Percentiles rank a stretch among this genome's conserved stretches.
Conservation (phyloP, 108 stramenopile species). For the Nitzschia palea region DNA sequence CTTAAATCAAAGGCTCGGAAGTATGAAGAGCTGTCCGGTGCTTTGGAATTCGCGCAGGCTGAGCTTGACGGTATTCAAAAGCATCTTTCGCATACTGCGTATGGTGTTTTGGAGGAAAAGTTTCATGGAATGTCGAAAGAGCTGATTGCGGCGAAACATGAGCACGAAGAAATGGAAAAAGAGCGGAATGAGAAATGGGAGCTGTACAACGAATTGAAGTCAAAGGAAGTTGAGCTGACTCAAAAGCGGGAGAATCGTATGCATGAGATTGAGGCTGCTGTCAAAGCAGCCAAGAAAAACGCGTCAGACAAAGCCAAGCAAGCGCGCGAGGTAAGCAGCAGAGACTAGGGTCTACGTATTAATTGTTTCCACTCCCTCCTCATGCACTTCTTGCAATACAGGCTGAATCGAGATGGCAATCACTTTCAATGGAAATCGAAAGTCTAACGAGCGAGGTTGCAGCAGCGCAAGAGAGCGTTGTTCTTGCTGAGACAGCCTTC, state of each 20-base stretch:
- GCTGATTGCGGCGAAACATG: conserved; percentile 54
- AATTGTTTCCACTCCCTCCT: conserved; percentile 4
- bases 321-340: conserved; percentile 64
- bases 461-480: conserved; percentile 65
- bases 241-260: conserved; percentile 73
- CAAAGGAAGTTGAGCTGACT: conserved; percentile 80
- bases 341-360: background rate
- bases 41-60: conserved; percentile 74
- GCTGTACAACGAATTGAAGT: conserved; percentile 80
- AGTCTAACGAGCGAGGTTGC: conserved; percentile 69
- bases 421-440: conserved; percentile 74
- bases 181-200: conserved; percentile 75
- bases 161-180: conserved; percentile 68
- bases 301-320: conserved; percentile 52
- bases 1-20: conserved; percentile 49
- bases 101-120: conserved; percentile 77
- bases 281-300: conserved; percentile 73
- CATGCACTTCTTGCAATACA: conserved; percentile 1
- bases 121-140: conserved; percentile 71
- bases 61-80: conserved; percentile 78
- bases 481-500: conserved; percentile 56
- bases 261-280: conserved; percentile 61
- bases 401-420: conserved; percentile 74
- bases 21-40: conserved; percentile 59
- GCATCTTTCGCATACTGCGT: conserved; percentile 86